These are phyloP conservation scores for Cocos nucifera DNA, from an alignment of 176 grass and related monocot genomes.

Conservation along the genomic window DNA sequence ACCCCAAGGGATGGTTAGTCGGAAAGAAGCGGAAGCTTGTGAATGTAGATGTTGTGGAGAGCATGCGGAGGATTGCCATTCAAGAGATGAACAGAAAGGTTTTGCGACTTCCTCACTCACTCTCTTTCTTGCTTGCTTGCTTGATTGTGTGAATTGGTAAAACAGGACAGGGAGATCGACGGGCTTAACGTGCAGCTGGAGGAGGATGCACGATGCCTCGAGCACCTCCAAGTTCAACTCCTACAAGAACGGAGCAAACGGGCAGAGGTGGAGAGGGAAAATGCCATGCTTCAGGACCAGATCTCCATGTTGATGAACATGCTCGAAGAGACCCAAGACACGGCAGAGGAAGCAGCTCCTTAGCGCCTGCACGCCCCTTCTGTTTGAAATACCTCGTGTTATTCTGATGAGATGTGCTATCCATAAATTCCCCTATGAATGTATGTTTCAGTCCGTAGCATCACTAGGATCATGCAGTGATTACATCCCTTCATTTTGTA, in stretches of 20 bases:
- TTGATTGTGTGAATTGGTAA: slow-evolving; percentile 4
- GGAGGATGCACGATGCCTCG: slow-evolving; percentile 71
- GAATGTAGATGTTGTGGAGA: slow-evolving; percentile 98
- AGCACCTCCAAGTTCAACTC: slow-evolving; percentile 80
- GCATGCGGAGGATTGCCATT: slow-evolving; percentile 84
- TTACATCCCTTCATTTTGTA: too few species aligned
- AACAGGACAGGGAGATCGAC: slow-evolving; percentile 86
- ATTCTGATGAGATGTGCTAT: too few species aligned
- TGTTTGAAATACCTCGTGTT: neutral
- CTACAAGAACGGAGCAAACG: slow-evolving; percentile 70
- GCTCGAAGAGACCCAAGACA: slow-evolving; percentile 46
- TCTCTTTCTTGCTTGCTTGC: neutral
- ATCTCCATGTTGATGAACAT: slow-evolving; percentile 78
- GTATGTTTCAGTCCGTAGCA: too few species aligned
- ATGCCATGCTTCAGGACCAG: slow-evolving; percentile 71
- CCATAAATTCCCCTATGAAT: too few species aligned
- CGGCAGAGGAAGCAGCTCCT: slow-evolving; percentile 28
- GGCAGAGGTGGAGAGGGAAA: slow-evolving; percentile 72
- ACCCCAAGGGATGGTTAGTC: slow-evolving; percentile 88
- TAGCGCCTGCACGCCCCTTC: neutral
- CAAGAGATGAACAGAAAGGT: slow-evolving; percentile 99
- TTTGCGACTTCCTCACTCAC: slow-evolving; percentile 16
- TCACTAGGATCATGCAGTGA: too few species aligned
- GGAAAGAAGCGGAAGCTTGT: slow-evolving; percentile 98
- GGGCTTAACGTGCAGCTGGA: slow-evolving; percentile 86